phyloP scores from a whole-genome alignment of 352 stramenopile genomes.

The Pythium angustatum region DNA sequence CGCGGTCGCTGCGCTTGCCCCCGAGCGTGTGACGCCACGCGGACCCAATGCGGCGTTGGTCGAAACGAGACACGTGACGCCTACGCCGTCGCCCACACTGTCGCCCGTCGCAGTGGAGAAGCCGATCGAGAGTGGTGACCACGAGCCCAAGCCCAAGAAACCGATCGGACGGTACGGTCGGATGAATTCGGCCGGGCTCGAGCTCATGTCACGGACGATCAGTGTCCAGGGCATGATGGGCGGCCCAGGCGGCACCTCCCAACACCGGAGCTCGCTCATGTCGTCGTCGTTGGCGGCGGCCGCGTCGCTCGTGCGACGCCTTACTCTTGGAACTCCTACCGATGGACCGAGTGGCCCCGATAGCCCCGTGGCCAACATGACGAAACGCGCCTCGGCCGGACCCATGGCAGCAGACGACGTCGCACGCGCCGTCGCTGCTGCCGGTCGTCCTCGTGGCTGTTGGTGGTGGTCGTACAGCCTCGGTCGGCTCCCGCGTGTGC shows the following conservation, averaged over 20 bases:
- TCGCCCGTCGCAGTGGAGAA: neutral
- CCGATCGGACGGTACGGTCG: neutral
- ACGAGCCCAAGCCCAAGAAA: neutral
- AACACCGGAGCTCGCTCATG: neutral
- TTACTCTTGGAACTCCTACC: neutral
- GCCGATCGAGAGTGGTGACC: neutral
- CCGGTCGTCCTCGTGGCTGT: neutral
- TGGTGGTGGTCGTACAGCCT: conserved; percentile 4
- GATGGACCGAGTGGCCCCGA: conserved; percentile 7
- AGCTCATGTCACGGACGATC: conserved; percentile 1
- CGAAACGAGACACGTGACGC: too few species aligned
- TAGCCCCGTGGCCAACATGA: conserved; percentile 32
- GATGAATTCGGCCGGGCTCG: neutral
- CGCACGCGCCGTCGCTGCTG: neutral
- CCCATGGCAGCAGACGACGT: too few species aligned
- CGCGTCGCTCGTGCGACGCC: conserved; percentile 10
- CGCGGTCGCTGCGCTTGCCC: neutral
- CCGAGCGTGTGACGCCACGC: neutral
- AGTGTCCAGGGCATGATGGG: neutral
- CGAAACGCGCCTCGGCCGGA: conserved; percentile 29
- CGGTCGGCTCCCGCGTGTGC: conserved; percentile 4
- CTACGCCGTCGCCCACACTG: too few species aligned
- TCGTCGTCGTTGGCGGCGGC: conserved; percentile 7
- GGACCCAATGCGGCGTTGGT: neutral
- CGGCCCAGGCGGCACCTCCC: neutral